A percentile compares a stretch with the other conserved stretches of the same genome.
phyloP scores from a whole-genome alignment of 305 asterid species.

The Withania somnifera region DNA sequence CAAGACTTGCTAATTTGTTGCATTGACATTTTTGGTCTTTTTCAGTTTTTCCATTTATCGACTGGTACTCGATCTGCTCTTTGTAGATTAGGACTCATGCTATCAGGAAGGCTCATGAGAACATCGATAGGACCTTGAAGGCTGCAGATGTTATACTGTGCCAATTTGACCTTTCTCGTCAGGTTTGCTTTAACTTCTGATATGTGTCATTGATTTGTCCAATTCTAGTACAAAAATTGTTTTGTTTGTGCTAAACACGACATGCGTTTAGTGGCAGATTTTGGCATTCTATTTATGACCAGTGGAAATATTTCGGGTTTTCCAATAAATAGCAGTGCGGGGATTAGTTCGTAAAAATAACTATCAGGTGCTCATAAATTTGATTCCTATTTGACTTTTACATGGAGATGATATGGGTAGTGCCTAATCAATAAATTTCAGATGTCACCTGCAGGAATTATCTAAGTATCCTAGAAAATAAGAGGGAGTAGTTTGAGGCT shows the following conservation, averaged over 20 bases:
- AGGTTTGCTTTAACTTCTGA: conserved; percentile 34
- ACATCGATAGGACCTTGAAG: conserved; percentile 85
- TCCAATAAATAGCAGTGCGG: background rate
- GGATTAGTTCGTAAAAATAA: background rate
- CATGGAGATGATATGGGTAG: background rate
- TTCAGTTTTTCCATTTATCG: background rate
- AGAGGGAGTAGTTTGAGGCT: background rate
- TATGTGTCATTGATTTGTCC: background rate
- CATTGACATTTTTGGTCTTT: background rate
- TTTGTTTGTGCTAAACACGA: background rate
- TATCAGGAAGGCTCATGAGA: conserved; percentile 89
- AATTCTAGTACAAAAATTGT: background rate
- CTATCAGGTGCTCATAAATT: background rate
- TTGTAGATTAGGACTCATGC: conserved; percentile 92
- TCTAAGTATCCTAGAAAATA: background rate
- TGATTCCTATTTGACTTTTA: background rate
- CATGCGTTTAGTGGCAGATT: background rate
- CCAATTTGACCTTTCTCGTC: conserved; percentile 85
- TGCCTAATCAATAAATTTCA: background rate
- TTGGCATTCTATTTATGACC: background rate
- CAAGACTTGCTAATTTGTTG: conserved; percentile 3
- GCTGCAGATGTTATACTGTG: conserved; percentile 87
- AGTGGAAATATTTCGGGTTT: background rate
- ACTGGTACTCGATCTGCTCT: conserved; percentile 5
- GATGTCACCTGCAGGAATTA: background rate